A percentile compares a stretch with the other conserved stretches of the same genome.
Conservation (phyloP, 2,329 filamentous ascomycete genomes). For the Fusarium torulosum region DNA sequence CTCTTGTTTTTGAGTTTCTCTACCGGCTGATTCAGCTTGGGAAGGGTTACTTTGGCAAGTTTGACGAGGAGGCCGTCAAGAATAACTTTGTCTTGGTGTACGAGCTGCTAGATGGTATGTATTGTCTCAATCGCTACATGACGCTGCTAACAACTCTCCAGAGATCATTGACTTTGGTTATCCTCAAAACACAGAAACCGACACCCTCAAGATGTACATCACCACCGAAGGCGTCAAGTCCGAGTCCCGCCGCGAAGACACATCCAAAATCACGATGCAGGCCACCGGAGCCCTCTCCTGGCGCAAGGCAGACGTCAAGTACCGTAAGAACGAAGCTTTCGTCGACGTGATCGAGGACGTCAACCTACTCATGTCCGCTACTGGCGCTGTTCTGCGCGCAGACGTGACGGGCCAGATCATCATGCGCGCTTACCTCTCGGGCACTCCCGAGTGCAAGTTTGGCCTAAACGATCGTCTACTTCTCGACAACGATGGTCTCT, state of each 20-base stretch:
- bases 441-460: constrained; percentile 98
- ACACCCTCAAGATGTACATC: constrained; percentile 99
- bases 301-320: constrained; percentile 97
- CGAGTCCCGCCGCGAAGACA: constrained; percentile 86
- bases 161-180: constrained; percentile 99
- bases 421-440: constrained; percentile 97
- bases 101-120: constrained; percentile 88
- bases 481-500: constrained; percentile 80
- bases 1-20: constrained; percentile 96
- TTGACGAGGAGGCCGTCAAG: constrained; percentile 99
- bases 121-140: too few relatives aligned
- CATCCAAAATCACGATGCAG: constrained; percentile 98
- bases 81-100: constrained; percentile 99
- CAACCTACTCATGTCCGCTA: constrained; percentile 98
- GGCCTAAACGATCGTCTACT: constrained; percentile 95
- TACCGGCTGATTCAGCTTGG: constrained; percentile 92
- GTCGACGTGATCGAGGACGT: constrained; percentile 99
- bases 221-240: constrained; percentile 99
- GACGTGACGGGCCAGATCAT: constrained; percentile 98
- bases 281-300: constrained; percentile 96
- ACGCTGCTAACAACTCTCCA: constrained; percentile 51
- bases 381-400: constrained; percentile 91
- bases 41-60: constrained; percentile 97
- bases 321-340: constrained; percentile 99
- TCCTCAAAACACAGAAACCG: constrained; percentile 98